Evolutionary conservation across 441 rosid species (phyloP).

Genomic region (Adansonia grandidieri): DNA sequence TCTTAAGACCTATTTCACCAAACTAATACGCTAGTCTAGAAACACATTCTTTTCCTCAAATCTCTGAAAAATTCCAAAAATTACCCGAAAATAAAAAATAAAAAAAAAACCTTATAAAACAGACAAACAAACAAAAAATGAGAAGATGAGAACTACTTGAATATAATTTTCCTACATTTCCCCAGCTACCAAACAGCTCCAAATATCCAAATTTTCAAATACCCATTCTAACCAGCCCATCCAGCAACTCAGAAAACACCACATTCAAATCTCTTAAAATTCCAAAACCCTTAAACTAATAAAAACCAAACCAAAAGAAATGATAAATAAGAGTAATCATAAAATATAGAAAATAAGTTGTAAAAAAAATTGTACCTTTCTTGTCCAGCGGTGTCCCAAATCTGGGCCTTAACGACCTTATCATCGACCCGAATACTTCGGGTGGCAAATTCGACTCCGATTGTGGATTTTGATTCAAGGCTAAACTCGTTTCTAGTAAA

Average conservation of each 20-base stretch:
- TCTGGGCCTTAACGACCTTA: conserved; percentile 74
- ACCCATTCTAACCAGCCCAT: background rate
- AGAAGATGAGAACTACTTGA: background rate
- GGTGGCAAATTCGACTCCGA: conserved; percentile 80
- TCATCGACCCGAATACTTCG: conserved; percentile 70
- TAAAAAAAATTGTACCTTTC: conserved; percentile 47
- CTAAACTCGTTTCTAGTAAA: conserved; percentile 74
- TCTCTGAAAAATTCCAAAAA: background rate
- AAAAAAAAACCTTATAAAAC: background rate
- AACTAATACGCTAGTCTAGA: background rate
- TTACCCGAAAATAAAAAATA: background rate
- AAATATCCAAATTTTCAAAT: background rate
- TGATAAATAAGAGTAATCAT: too few relatives aligned
- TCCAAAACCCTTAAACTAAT: background rate
- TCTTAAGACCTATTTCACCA: background rate
- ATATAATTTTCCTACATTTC: background rate
- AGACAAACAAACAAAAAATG: background rate
- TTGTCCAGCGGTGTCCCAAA: conserved; percentile 83
- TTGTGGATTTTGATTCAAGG: conserved; percentile 77
- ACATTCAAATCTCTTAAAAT: background rate
- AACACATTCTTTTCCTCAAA: background rate
- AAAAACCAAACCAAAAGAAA: background rate
- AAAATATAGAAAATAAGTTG: background rate
- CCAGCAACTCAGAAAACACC: background rate
- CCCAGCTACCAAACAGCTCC: background rate